A percentile compares a stretch with the other conserved stretches of the same genome.
phyloP scores from a whole-genome alignment of 345 rosid genomes.

The Murraya paniculata region DNA sequence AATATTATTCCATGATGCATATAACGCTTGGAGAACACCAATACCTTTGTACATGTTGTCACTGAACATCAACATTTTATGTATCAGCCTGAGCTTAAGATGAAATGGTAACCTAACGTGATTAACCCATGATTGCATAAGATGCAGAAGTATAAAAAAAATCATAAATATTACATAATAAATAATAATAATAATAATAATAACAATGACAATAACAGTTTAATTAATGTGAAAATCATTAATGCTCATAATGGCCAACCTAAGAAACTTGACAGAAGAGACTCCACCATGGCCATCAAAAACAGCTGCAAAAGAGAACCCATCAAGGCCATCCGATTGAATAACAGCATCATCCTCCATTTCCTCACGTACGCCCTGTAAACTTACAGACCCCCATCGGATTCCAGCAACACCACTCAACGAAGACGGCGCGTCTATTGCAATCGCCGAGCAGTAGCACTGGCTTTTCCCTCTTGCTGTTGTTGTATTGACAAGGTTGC shows the following conservation, averaged over 20 bases:
- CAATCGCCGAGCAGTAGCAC: constrained; percentile 71
- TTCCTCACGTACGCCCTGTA: constrained; percentile 87
- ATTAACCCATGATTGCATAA: background rate
- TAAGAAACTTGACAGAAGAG: constrained; percentile 71
- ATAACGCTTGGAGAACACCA: background rate
- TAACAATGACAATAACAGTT: background rate
- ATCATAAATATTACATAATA: background rate
- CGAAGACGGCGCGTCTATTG: constrained; percentile 76
- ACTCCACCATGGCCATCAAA: constrained; percentile 91
- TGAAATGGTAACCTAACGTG: background rate
- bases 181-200: background rate
- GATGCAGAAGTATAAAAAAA: too few species aligned
- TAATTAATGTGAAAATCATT: background rate
- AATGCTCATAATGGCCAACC: constrained; percentile 28
- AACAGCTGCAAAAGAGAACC: constrained; percentile 85
- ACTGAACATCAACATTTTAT: background rate
- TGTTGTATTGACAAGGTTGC: constrained; percentile 13
- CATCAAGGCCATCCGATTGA: constrained; percentile 69
- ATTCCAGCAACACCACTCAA: constrained; percentile 51
- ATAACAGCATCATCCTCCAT: constrained; percentile 81
- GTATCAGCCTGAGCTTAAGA: background rate
- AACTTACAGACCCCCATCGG: constrained; percentile 67
- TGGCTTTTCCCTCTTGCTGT: constrained; percentile 26
- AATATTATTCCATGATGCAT: background rate
- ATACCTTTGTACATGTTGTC: background rate